These are phyloP conservation scores for Epichloe festucae DNA, from an alignment of 2,329 filamentous ascomycete genomes.

Conservation along the genomic window DNA sequence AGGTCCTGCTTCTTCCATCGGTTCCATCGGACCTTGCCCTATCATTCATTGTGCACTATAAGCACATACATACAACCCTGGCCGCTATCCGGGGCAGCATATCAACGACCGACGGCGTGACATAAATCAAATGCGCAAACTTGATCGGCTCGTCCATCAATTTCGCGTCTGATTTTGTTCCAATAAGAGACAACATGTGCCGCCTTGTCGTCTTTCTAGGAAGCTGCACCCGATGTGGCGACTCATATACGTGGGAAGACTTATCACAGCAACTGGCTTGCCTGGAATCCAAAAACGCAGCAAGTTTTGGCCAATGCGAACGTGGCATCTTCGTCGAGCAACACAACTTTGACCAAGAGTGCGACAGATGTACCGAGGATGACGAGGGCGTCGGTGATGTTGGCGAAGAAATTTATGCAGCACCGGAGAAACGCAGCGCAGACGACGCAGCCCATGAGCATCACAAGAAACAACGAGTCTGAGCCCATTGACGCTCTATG, in stretches of 20 bases:
- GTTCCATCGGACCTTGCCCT: too few species aligned
- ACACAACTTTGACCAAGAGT: constrained; percentile 35
- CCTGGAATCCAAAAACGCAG: constrained; percentile 36
- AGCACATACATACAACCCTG: too few species aligned
- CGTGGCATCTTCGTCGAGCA: constrained; percentile 28
- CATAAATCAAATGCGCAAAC: background rate
- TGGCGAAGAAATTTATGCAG: constrained; percentile 16
- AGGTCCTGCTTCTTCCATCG: too few species aligned
- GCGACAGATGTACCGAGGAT: constrained; percentile 28
- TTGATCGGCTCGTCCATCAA: background rate
- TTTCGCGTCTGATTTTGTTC: background rate
- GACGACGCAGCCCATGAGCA: constrained; percentile 9
- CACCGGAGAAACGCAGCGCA: constrained; percentile 9
- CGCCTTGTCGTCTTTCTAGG: constrained; percentile 32
- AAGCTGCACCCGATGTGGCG: constrained; percentile 29
- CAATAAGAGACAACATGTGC: constrained; percentile 24
- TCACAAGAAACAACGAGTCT: constrained; percentile 20
- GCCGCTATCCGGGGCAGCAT: too few species aligned
- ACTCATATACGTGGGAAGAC: constrained; percentile 29
- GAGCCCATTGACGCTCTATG: constrained; percentile 3
- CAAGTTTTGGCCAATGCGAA: constrained; percentile 30
- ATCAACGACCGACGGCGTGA: too few species aligned
- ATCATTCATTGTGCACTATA: too few species aligned
- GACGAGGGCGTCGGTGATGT: constrained; percentile 30
- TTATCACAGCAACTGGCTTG: constrained; percentile 33